A percentile compares a stretch with the other conserved stretches of the same genome.
phyloP scores from a whole-genome alignment of 1,284 basidiomycete genomes.

The Ustilago xerochloae region DNA sequence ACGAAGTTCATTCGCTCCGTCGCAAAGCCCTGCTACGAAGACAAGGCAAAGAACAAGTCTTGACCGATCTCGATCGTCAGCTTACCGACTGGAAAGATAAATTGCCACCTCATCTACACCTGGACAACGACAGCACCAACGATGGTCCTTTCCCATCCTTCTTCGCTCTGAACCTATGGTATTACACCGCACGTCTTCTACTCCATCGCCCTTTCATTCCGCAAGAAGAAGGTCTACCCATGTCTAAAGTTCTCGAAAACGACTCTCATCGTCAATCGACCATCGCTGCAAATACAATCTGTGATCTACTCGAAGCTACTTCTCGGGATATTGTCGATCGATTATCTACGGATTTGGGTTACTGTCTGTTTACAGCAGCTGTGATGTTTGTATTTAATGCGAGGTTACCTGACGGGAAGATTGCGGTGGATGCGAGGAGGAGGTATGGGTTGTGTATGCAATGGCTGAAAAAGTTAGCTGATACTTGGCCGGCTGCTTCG shows the following conservation, averaged over 20 bases:
- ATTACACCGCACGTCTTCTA: constrained; percentile 55
- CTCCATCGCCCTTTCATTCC: constrained; percentile 63
- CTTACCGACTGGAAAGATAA: constrained; percentile 52
- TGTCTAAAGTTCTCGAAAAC: constrained; percentile 52
- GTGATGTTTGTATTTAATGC: constrained; percentile 63
- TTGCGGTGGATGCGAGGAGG: constrained; percentile 42
- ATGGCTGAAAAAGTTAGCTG: constrained; percentile 55
- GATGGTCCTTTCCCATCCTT: constrained; percentile 53
- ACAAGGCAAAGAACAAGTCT: constrained; percentile 47
- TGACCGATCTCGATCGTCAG: constrained; percentile 55
- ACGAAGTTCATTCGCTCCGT: constrained; percentile 58
- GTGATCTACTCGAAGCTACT: constrained; percentile 51
- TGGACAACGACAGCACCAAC: constrained; percentile 35
- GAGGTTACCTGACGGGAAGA: constrained; percentile 39
- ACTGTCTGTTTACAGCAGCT: constrained; percentile 62
- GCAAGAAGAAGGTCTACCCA: constrained; percentile 51
- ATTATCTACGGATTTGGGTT: constrained; percentile 56
- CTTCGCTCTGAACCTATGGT: constrained; percentile 58
- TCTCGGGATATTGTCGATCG: constrained; percentile 55
- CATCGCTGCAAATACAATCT: constrained; percentile 55
- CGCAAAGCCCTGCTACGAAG: constrained; percentile 55
- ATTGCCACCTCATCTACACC: constrained; percentile 48
- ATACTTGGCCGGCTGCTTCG: constrained; percentile 60
- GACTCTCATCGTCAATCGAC: constrained; percentile 50
- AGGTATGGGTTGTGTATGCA: constrained; percentile 55